Evolutionary conservation across 169 alveolate genomes (phyloP).

Genomic region (Plasmodium coatneyi): DNA sequence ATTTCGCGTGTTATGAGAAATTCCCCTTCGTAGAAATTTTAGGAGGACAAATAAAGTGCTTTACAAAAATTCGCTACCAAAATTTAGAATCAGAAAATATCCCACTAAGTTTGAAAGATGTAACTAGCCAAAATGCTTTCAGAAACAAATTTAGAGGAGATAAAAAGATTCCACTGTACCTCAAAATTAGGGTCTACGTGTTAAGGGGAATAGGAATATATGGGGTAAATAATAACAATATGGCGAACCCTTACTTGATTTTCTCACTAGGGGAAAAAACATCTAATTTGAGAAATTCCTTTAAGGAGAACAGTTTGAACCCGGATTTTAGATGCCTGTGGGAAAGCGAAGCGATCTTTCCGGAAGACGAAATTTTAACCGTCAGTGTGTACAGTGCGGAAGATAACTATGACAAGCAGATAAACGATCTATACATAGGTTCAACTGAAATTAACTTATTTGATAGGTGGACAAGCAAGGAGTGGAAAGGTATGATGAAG

Average conservation of each 20-base stretch:
- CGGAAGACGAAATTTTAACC: conserved; percentile 85
- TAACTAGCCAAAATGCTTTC: conserved; percentile 68
- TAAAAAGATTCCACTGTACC: conserved; percentile 82
- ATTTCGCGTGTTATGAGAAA: conserved; percentile 57
- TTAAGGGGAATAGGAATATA: conserved; percentile 80
- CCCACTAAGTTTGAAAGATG: conserved; percentile 64
- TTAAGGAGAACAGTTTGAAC: conserved; percentile 73
- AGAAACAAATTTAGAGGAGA: conserved; percentile 82
- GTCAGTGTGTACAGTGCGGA: conserved; percentile 81
- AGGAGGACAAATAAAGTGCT: conserved; percentile 74
- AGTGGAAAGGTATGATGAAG: conserved; percentile 91
- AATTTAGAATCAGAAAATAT: conserved; percentile 57
- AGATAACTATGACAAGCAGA: conserved; percentile 78
- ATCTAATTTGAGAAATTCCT: conserved; percentile 76
- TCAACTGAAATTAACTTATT: conserved; percentile 91
- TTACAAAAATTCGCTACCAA: conserved; percentile 64
- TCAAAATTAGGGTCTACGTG: conserved; percentile 86
- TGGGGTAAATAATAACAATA: conserved; percentile 57
- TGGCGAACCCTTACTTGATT: conserved; percentile 81
- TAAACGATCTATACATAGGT: conserved; percentile 87
- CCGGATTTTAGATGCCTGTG: conserved; percentile 85
- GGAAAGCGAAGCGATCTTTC: conserved; percentile 87
- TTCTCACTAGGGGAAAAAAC: conserved; percentile 83
- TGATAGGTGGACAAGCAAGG: conserved; percentile 91
- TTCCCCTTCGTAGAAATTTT: conserved; percentile 61